Conservation (phyloP, 2,329 filamentous ascomycete species). For the Drechslerella coelobrocha region DNA sequence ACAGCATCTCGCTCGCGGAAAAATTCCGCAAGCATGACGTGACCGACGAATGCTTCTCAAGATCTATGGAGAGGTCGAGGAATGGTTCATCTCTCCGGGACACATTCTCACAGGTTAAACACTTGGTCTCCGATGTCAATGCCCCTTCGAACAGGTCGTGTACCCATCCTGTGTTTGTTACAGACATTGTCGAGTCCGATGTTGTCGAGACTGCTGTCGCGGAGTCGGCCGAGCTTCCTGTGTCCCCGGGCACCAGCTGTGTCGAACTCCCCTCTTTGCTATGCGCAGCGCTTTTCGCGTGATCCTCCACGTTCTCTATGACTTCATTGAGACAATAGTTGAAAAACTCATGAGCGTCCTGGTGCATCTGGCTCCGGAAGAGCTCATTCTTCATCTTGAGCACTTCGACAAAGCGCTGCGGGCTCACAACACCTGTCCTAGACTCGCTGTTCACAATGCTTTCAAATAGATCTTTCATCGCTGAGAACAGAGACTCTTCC, state of each 20-base stretch:
- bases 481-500: conserved; percentile 93
- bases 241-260: conserved; percentile 54
- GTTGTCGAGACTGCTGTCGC: conserved; percentile 54
- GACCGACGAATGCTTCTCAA: conserved; percentile 93
- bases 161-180: conserved; percentile 76
- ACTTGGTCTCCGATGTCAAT: conserved; percentile 93
- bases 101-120: conserved; percentile 91
- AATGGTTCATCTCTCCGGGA: conserved; percentile 97
- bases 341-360: conserved; percentile 97
- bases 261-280: conserved; percentile 57
- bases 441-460: conserved; percentile 81
- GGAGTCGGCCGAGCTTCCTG: conserved; percentile 54
- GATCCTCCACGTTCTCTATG: conserved; percentile 90
- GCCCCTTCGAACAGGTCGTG: conserved; percentile 96
- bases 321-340: conserved; percentile 95
- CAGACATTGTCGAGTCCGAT: conserved; percentile 64
- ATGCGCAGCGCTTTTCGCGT: conserved; percentile 69
- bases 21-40: conserved; percentile 95
- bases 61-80: conserved; percentile 90
- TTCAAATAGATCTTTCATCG: conserved; percentile 94
- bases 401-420: conserved; percentile 90
- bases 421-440: conserved; percentile 87
- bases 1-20: conserved; percentile 97
- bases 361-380: conserved; percentile 96
- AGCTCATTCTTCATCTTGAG: conserved; percentile 94